Evolutionary conservation across 768 basidiomycete species (phyloP).

Genomic region (Amanita muscaria): DNA sequence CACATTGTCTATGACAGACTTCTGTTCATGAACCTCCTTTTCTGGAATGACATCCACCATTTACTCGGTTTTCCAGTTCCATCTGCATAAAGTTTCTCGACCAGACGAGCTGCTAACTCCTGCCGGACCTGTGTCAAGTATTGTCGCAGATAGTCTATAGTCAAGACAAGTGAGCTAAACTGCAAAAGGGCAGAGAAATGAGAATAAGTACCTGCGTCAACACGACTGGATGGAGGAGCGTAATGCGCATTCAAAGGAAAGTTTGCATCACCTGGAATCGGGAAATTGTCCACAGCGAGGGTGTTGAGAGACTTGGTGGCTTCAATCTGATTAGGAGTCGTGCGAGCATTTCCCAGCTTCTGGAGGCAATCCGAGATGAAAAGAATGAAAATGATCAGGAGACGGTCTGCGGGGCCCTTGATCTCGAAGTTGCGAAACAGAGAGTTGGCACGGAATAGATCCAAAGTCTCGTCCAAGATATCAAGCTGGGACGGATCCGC

Average conservation of each 20-base stretch:
- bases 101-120: slow-evolving; percentile 79
- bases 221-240: slow-evolving; percentile 62
- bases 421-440: slow-evolving; percentile 99
- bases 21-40: slow-evolving; percentile 92
- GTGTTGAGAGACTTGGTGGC: slow-evolving; percentile 86
- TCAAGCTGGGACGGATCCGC: slow-evolving; percentile 76
- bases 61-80: slow-evolving; percentile 94
- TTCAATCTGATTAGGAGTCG: slow-evolving; percentile 68
- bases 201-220: slow-evolving; percentile 59
- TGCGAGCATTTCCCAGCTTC: slow-evolving; percentile 69
- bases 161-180: no score
- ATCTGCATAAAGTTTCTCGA: slow-evolving; percentile 86
- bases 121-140: slow-evolving; percentile 92
- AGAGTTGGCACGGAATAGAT: slow-evolving; percentile 97
- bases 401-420: slow-evolving; percentile 93
- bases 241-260: slow-evolving; percentile 93
- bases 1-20: slow-evolving; percentile 48
- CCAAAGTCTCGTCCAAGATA: slow-evolving; percentile 92
- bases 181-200: slow-evolving; percentile 6
- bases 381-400: slow-evolving; percentile 94
- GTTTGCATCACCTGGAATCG: slow-evolving; percentile 92
- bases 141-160: slow-evolving; percentile 74
- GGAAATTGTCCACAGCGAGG: slow-evolving; percentile 86
- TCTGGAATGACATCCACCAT: slow-evolving; percentile 99
- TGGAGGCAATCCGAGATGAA: slow-evolving; percentile 96